These are phyloP conservation scores for Pyrenochaeta sp. DNA, from an alignment of 2,329 filamentous ascomycete species.

Conservation along the genomic window DNA sequence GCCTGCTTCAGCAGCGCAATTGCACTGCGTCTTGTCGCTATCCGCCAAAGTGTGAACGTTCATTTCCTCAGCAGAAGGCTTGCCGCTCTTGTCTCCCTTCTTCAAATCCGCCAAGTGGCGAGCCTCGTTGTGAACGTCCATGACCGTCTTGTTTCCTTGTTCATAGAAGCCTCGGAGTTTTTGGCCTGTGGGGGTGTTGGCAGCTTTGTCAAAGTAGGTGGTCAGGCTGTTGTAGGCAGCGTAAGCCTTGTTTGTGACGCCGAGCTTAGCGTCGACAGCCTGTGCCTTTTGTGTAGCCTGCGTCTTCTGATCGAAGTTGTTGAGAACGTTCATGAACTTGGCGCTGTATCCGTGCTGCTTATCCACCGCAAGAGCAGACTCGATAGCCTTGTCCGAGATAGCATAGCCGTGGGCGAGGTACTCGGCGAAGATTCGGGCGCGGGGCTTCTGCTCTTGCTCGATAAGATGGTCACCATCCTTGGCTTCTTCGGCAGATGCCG, in stretches of 20 bases:
- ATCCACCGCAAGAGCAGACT: constrained; percentile 87
- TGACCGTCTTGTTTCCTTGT: constrained; percentile 83
- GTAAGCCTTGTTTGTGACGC: constrained; percentile 77
- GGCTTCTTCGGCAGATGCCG: constrained; percentile 60
- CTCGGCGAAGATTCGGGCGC: constrained; percentile 91
- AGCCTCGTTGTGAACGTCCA: constrained; percentile 93
- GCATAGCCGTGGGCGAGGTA: constrained; percentile 96
- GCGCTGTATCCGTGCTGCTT: constrained; percentile 84
- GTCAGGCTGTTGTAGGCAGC: constrained; percentile 72
- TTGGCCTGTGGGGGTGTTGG: constrained; percentile 85
- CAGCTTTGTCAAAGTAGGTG: constrained; percentile 95
- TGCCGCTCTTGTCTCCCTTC: constrained; percentile 52
- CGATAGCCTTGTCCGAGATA: constrained; percentile 78
- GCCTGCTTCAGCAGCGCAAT: constrained; percentile 54
- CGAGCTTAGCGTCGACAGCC: constrained; percentile 84
- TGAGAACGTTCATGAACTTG: constrained; percentile 80
- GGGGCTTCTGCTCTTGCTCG: constrained; percentile 95
- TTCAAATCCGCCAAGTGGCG: constrained; percentile 88
- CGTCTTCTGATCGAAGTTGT: constrained; percentile 82
- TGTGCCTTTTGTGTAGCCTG: constrained; percentile 87
- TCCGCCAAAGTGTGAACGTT: constrained; percentile 50
- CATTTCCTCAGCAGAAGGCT: constrained; percentile 47
- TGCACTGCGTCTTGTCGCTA: constrained; percentile 57
- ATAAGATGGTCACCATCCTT: constrained; percentile 72
- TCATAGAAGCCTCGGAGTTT: constrained; percentile 89